Base-by-base conservation (phyloP, 2,329 filamentous ascomycete species). In the Claviceps purpurea region DNA sequence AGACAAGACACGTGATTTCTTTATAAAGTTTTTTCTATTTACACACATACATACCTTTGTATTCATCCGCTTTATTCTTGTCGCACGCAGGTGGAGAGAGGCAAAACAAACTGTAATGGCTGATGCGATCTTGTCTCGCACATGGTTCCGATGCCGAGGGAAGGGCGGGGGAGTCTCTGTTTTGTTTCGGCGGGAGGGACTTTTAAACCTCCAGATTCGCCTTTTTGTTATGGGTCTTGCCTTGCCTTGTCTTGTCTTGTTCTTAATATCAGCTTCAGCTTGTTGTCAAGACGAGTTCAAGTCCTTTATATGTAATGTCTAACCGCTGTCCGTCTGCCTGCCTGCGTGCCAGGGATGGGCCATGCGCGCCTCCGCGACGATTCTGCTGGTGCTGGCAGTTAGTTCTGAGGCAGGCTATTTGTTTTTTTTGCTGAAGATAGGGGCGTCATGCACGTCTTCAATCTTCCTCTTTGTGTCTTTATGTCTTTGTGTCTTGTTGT, bases 1-100 rank as follows among this genome's bases (percentile, higher is more conserved):
- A 47, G 37, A 18, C 40, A 39, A 47, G 50, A 43, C 24, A 47
- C 56, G 56, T 50, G 24, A 24, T 42, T 42, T 30, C 34, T 34
- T 49, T 22, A 43, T 24, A 22, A 39, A 18, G 18, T 14, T 7
- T 24, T 39, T 34, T 13, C 22, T 22, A 49, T 42, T 13, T n/a
- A 39, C 24, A 26, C 6, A 26, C 24, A 26, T 26, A 26, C 24
- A 26, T 26, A 26, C 22, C 14, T 44, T 26, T 43, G n/a, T 38
- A 20, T 50, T 13, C 20, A 47, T 14, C 30, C 45, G n/a, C 38
- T 22, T n/a, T 45, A 24, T 44, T 50, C 26, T 38, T n/a, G 40
- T 45, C 49, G 18, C 40, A 44, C 41, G 18, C 26, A 44, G 42
- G n/a, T 13, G 49, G 30, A 30, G 20, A 37, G 42, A 4, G 24